phyloP scores from a whole-genome alignment of 495 filamentous ascomycete genomes.

The Antarctomyces pellizariae region DNA sequence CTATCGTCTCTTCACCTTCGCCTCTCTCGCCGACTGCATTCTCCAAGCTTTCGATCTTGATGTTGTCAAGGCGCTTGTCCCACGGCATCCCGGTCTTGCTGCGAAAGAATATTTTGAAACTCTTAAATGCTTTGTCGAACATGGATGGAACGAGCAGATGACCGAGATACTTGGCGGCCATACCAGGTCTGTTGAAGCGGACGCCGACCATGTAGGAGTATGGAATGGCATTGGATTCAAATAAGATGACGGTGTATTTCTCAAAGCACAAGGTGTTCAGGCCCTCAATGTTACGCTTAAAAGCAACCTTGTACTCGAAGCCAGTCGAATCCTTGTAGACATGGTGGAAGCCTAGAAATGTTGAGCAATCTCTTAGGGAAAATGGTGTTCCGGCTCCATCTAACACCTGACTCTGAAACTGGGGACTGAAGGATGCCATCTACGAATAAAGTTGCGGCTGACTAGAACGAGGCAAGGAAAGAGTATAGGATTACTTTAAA shows the following conservation, averaged over 20 bases:
- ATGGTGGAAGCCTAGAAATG: slow-evolving; percentile 19
- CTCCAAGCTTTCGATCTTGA: neutral
- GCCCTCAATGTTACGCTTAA: slow-evolving; percentile 18
- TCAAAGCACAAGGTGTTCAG: slow-evolving; percentile 11
- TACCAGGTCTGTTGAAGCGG: slow-evolving; percentile 14
- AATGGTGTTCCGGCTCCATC: neutral
- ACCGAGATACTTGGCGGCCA: slow-evolving; percentile 10
- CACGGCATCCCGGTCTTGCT: slow-evolving; percentile 29
- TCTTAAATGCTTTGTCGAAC: slow-evolving; percentile 17
- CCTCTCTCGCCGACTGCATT: too few species aligned
- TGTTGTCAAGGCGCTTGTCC: slow-evolving; percentile 19
- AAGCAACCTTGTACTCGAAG: slow-evolving; percentile 24
- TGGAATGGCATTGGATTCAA: slow-evolving; percentile 22
- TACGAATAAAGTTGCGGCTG: too few species aligned
- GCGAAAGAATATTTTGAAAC: slow-evolving; percentile 32
- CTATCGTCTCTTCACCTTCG: too few species aligned
- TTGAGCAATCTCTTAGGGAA: slow-evolving; percentile 1
- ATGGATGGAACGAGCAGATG: slow-evolving; percentile 9
- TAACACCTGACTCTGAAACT: neutral
- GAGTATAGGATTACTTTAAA: too few species aligned
- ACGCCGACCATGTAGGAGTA: slow-evolving; percentile 18
- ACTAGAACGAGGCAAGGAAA: too few species aligned
- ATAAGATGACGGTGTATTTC: slow-evolving; percentile 11
- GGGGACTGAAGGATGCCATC: too few species aligned
- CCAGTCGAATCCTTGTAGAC: slow-evolving; percentile 22